Base-by-base conservation (phyloP, 257 asterid species). In the Solanum infundibuliforme region DNA sequence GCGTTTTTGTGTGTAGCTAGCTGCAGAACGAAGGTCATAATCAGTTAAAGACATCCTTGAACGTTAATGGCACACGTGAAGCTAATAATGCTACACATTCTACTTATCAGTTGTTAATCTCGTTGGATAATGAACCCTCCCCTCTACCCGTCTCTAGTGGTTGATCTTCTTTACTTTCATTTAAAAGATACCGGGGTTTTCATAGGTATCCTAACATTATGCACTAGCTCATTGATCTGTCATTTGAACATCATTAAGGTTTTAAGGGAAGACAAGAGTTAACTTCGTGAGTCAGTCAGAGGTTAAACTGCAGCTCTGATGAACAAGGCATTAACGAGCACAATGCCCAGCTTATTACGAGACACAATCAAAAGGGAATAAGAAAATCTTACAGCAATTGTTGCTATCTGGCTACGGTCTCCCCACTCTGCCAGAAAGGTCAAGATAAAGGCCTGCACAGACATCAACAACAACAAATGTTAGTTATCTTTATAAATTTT, bases 361-460 rank as follows among this genome's bases (percentile, higher is more conserved):
- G 29, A 3, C 41, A 29, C 27, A 29, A 84, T 62, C 11, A 83
- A 58, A 58, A 23, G 48, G 27, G 25, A n/a, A 38, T n/a, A 69
- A 81, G 83, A 88, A 88, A 34, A 83, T 83, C 98, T 96, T 93
- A 96, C 98, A 88, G 99, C 98, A 86, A 96, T 95, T 87, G 99
- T 96, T 83, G 99, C 99, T 83, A 95, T 95, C 94, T 96, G 99
- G 93, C 99, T 96, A 82, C 99, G 98, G 85, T 96, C 99, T 29
- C 99, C 99, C 99, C 99, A 96, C 88, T 96, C 99, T 14, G 99
- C 99, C 91, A 95, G 91, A 90, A 96, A 96, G 82, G 98, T 96
- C 94, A 96, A 93, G 75, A 96, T 94, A 84, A 95, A 96, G 62
- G 99, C 92, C 98, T 96, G 98, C 92, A 90, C 8, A 73, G 36